Base-by-base conservation (phyloP, 2,329 filamentous ascomycete genomes). In the Mycosphaerella sp. region DNA sequence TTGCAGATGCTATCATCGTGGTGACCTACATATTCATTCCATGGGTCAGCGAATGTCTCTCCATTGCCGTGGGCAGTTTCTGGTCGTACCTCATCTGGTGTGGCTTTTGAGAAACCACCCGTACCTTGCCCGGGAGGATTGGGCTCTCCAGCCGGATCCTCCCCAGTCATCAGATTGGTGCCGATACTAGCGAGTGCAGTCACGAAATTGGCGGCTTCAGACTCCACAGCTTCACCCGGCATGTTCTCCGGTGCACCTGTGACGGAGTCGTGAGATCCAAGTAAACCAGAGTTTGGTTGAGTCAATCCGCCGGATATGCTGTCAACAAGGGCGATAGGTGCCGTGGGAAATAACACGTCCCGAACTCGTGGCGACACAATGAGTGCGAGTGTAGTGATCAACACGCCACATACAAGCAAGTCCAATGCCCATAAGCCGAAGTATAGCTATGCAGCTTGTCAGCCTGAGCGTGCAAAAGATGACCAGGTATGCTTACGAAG, bases 201-300 rank as follows among this genome's bases (percentile, higher is more conserved):
- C 6, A 48, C 51, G 31, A 53, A 53, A 34, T 55, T 55, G 21
- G 43, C 46, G 6, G 51, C 43, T 38, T 53, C 51, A 10, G 36
- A 40, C 23, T 53, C 51, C 6, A 53, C 51, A 4, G 51, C 44
- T 21, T 53, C 43, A 12, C 53, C 53, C 41, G 45, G 21, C 36
- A 45, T 32, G 26, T 55, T 45, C 41, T 55, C 48, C 4, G 53
- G 53, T 11, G 53, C 53, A 6, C 53, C 53, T 7, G 53, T 55
- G 23, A 47, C n/a, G 29, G 45, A 50, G 38, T 55, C 53, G 6
- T 23, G 17, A 11, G 48, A 46, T 32, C 26, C 53, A 3, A 55
- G 48, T 6, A 55, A 32, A 8, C 53, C 53, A 40, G 53, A 40
- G 10, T 45, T 51, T 2, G 53, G 53, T 21, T 52, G 52, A 8